Percentiles rank a stretch among this genome's conserved stretches.
Evolutionary conservation across 331 rosid genomes (phyloP).

Genomic region (Malus hybrid): DNA sequence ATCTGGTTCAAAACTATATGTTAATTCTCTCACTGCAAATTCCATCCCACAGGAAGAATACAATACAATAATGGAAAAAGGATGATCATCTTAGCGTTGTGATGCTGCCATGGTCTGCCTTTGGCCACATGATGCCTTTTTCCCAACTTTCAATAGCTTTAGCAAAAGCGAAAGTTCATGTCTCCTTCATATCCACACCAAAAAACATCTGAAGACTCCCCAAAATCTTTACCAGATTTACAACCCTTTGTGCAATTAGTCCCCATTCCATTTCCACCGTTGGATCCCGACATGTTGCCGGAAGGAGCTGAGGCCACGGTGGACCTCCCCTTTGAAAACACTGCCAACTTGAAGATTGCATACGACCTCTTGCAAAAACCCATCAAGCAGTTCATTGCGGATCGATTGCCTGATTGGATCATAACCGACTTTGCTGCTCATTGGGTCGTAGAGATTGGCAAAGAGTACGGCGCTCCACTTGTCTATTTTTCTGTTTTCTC

Average conservation of each 20-base stretch:
- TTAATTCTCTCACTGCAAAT: neutral
- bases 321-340: conserved; percentile 32
- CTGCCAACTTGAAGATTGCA: neutral
- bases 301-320: conserved; percentile 31
- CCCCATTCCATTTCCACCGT: conserved; percentile 21
- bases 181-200: conserved; percentile 40
- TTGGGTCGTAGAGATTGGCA: conserved; percentile 19
- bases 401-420: neutral
- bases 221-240: conserved; percentile 12
- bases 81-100: conserved; percentile 5
- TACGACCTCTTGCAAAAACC: neutral
- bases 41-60: neutral
- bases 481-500: conserved; percentile 1
- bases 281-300: conserved; percentile 14
- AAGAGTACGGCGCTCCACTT: conserved; percentile 18
- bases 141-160: conserved; percentile 34
- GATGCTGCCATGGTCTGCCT: conserved; percentile 42
- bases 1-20: too few species aligned
- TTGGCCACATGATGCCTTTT: conserved; percentile 35
- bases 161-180: conserved; percentile 34
- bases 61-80: neutral
- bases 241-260: conserved; percentile 9
- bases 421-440: neutral
- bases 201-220: conserved; percentile 35
- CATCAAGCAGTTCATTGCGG: conserved; percentile 2